Evolutionary conservation across 2,329 filamentous ascomycete genomes (phyloP).

Genomic region (Grosmannia clavigera): DNA sequence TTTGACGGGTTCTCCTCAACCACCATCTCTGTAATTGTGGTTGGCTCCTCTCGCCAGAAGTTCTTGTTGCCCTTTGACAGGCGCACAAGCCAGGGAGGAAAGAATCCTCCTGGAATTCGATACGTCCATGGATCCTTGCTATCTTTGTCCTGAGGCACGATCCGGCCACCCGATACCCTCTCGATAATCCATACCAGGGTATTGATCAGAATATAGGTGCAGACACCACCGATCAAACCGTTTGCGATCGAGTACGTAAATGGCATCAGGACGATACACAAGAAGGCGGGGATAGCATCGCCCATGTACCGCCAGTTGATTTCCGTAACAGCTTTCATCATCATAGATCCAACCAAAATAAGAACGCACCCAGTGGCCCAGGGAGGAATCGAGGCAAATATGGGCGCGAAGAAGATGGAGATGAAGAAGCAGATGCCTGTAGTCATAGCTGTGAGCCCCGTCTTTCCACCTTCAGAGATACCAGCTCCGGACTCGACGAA

Average conservation of each 20-base stretch:
- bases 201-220: slow-evolving; percentile 40
- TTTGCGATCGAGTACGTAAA: slow-evolving; percentile 70
- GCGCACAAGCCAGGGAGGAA: slow-evolving; percentile 62
- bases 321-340: slow-evolving; percentile 60
- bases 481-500: slow-evolving; percentile 66
- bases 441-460: slow-evolving; percentile 57
- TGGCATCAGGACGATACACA: slow-evolving; percentile 62
- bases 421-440: slow-evolving; percentile 58
- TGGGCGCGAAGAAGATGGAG: slow-evolving; percentile 61
- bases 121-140: slow-evolving; percentile 44
- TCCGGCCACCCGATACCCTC: slow-evolving; percentile 25
- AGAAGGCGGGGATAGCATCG: slow-evolving; percentile 61
- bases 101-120: slow-evolving; percentile 58
- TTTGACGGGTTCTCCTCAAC: not conserved
- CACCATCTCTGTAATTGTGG: not conserved
- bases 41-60: slow-evolving; percentile 45
- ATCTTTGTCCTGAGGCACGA: slow-evolving; percentile 38
- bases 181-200: slow-evolving; percentile 31
- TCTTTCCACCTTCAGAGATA: slow-evolving; percentile 63
- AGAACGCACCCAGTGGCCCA: slow-evolving; percentile 67
- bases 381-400: slow-evolving; percentile 63
- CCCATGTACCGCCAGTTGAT: slow-evolving; percentile 69
- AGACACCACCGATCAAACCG: slow-evolving; percentile 53
- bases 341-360: slow-evolving; percentile 59
- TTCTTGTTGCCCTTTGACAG: slow-evolving; percentile 54